phyloP scores from a whole-genome alignment of 2,329 filamentous ascomycete genomes.

The Acrodontium crateriforme region DNA sequence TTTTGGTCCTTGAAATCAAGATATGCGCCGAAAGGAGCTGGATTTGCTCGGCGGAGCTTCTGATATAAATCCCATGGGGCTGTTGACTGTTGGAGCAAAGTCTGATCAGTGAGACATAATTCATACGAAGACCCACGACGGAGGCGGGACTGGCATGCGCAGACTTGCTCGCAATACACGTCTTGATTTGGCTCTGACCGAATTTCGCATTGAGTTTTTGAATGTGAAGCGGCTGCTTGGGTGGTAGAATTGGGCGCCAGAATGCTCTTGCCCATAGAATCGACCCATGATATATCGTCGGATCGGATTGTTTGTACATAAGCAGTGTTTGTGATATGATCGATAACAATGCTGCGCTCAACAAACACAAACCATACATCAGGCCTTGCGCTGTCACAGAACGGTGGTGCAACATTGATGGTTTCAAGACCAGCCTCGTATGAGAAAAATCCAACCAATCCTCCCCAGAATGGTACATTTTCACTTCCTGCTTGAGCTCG shows the following conservation, averaged over 20 bases:
- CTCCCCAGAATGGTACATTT: slow-evolving; percentile 57
- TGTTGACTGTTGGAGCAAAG: slow-evolving; percentile 38
- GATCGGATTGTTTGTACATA: slow-evolving; percentile 55
- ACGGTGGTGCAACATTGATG: slow-evolving; percentile 34
- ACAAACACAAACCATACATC: slow-evolving; percentile 68
- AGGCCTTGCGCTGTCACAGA: slow-evolving; percentile 35
- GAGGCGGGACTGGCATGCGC: slow-evolving; percentile 55
- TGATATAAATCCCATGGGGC: slow-evolving; percentile 56
- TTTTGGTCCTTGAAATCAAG: slow-evolving; percentile 43
- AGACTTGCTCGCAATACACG: slow-evolving; percentile 53
- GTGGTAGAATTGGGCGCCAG: slow-evolving; percentile 3
- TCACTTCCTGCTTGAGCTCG: slow-evolving; percentile 21
- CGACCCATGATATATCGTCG: slow-evolving; percentile 22
- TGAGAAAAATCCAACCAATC: slow-evolving; percentile 70
- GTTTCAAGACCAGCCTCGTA: slow-evolving; percentile 67
- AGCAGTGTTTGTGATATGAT: slow-evolving; percentile 48
- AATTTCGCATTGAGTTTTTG: slow-evolving; percentile 4
- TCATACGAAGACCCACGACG: slow-evolving; percentile 73
- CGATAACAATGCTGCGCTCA: slow-evolving; percentile 62
- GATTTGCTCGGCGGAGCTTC: slow-evolving; percentile 55
- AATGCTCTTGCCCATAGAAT: slow-evolving; percentile 2
- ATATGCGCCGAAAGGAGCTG: slow-evolving; percentile 75
- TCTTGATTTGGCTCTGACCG: slow-evolving; percentile 13
- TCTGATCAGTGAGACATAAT: slow-evolving; percentile 68
- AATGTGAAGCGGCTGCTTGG: background rate